Evolutionary conservation across 306 rosid genomes (phyloP), one percentile per base, ranked within the genome.

Genomic region (Cajanus cajan): DNA sequence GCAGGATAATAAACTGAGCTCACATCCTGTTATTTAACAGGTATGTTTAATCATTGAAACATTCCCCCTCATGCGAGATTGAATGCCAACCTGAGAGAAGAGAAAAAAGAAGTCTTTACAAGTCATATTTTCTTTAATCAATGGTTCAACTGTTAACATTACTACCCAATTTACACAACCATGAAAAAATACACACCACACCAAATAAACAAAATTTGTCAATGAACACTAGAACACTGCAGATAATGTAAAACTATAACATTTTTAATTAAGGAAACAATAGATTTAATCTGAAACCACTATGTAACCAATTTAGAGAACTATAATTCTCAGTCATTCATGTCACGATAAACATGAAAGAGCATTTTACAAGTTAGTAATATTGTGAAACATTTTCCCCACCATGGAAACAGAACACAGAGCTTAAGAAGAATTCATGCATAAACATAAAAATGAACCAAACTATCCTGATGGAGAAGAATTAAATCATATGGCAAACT

Each of bases 401-500:
- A 55, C 34, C 7, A 36, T 52, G 34, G 6, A 62, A 84, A 69
- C 31, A 44, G 39, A n/a, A 54, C 61, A 69, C 4, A 36, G 45
- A 31, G 48, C n/a, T 71, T 54, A 10, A 34, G 28, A 16, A 67
- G n/a, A 73, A 52, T 36, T 51, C 82, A 62, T 14, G 21, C 3
- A 62, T 4, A 13, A 34, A 50, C 58, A 59, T 24, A 16, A 68
- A 7, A 33, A 62, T 40, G 47, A 51, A 7, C 13, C 63, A 33
- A 50, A 67, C 43, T 10, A 66, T 8, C 74, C 71, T 31, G 51
- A 68, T 61, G 61, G 37, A 55, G 43, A 37, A 84, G 18, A 73
- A 50, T 15, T 33, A 41, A 50, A 54, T 59, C 67, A 73, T 48
- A 15, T 6, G 11, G 15, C 48, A 55, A 54, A 71, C 62, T 14